Base-by-base conservation (phyloP, 2,329 filamentous ascomycete species). In the Neophaeococcomyces mojaviensis region DNA sequence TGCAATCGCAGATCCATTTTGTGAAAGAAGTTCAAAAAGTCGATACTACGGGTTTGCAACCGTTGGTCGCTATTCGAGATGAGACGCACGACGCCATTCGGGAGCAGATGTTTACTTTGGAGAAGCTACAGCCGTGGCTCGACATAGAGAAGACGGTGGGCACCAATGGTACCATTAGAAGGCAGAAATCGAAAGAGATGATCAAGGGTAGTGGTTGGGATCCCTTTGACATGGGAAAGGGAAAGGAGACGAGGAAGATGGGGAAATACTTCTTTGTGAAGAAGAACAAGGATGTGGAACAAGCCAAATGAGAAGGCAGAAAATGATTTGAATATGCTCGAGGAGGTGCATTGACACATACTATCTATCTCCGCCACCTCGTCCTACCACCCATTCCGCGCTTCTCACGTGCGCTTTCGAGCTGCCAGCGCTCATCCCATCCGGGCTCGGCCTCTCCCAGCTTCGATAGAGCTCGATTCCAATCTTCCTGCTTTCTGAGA, bases 1-100 rank as follows among this genome's bases (percentile, higher is more conserved):
- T 98, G 2, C 76, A 82, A 43, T 80, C 84, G 26, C 92, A 98
- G 61, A 77, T 98, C 0, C 83, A 85, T 59, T 98, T 98, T 60
- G 88, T 97, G n/a, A 81, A 79, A 50, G 79, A 88, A 51, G 81
- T 97, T 16, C 89, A 94, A 60, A 70, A 74, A 36, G 82, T 95
- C 39, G 77, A 94, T 62, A 89, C 87, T 0, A 67, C 72, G 0
- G 80, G 76, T 3, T 72, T 96, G 0, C 73, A 80, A 46, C 89
- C 92, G 0, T 67, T 98, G 35, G 74, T 78, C 41, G 82, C 83
- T 36, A 83, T 97, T 47, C 79, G 87, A 44, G 90, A 97, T 62
- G 89, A 72, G 49, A 71, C 60, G n/a, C 52, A 57, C 4, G 62
- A 66, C 39, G 65, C 64, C 7, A 47, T 60, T 13, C 58, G 61